Base-by-base conservation (phyloP, 2,329 filamentous ascomycete species). In the Talaromyces rugulosus region DNA sequence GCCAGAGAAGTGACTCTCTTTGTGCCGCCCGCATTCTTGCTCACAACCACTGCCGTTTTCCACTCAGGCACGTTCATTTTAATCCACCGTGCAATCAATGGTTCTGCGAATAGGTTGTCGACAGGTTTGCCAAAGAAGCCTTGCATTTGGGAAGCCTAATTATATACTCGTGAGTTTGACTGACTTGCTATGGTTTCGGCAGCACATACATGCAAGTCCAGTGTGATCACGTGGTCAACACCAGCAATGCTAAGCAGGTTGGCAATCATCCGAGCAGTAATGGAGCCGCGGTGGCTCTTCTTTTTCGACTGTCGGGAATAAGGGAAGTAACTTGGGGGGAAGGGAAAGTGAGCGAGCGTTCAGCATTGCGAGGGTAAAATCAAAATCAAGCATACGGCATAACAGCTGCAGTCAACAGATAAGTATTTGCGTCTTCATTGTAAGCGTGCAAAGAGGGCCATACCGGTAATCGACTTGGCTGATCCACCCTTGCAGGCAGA, bases 291-390 rank as follows among this genome's bases (percentile, higher is more conserved):
- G 74, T 98, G 94, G 61, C 92, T 92, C 80, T 99, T 99, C 84
- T 98, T 98, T 83, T 99, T 99, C 62, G 94, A 98, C 78, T 99
- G 95, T 65, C 95, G 91, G 69, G 92, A 97, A 81, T 99, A 99
- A n/a, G 95, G 95, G 73, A 98, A 99, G 79, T 98, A 98, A 71
- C 78, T 80, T 74, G 68, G 69, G 64, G 68, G 69, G 64, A 63
- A 40, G 36, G 63, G 74, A 23, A 23, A n/a, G 54, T 78, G 72
- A 79, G 76, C 57, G 28, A 40, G 50, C 44, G 6, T 56, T 47
- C 47, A 36, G 62, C 54, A 66, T 62, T 69, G 65, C 72, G 60
- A 67, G 66, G 68, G 69, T 63, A 68, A 63, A 23, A 67, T 68
- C 70, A 70, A 71, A 62, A 66, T 68, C 69, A 70, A 71, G 74